Evolutionary conservation across 2,329 filamentous ascomycete genomes (phyloP).

Genomic region (Arthrobotrys sphaeroides): DNA sequence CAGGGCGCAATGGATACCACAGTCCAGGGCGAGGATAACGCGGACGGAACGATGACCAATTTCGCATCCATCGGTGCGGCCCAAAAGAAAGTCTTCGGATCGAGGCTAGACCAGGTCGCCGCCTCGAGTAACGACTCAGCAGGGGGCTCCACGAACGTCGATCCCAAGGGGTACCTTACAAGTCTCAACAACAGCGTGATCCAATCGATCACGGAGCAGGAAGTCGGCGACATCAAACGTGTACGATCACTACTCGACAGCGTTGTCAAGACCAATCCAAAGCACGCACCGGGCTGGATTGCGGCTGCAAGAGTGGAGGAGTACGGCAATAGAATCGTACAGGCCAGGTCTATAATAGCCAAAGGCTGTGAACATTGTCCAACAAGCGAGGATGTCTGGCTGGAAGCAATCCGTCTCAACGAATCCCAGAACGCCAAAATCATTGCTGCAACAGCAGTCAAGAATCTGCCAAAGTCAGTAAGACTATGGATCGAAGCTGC

Average conservation of each 20-base stretch:
- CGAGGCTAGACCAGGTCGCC: conserved; percentile 89
- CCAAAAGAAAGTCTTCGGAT: conserved; percentile 92
- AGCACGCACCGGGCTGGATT: conserved; percentile 94
- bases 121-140: conserved; percentile 74
- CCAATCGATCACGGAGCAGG: conserved; percentile 74
- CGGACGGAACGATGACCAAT: conserved; percentile 93
- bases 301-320: conserved; percentile 92
- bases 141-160: conserved; percentile 88
- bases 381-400: conserved; percentile 93
- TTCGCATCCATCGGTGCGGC: conserved; percentile 97
- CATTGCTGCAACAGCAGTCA: conserved; percentile 91
- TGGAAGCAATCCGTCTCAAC: conserved; percentile 93
- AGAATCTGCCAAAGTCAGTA: conserved; percentile 87
- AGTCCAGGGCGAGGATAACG: conserved; percentile 79
- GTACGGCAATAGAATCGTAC: conserved; percentile 87
- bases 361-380: conserved; percentile 90
- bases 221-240: conserved; percentile 93
- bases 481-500: conserved; percentile 95
- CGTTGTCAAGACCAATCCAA: conserved; percentile 95
- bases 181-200: conserved; percentile 82
- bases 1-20: conserved; percentile 85
- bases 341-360: conserved; percentile 86
- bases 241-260: conserved; percentile 92
- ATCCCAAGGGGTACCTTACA: conserved; percentile 94
- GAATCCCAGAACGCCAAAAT: conserved; percentile 93